Evolutionary conservation across 345 rosid species (phyloP), one percentile per base, ranked within the genome.

Genomic region (Euphorbia pulcherrima): DNA sequence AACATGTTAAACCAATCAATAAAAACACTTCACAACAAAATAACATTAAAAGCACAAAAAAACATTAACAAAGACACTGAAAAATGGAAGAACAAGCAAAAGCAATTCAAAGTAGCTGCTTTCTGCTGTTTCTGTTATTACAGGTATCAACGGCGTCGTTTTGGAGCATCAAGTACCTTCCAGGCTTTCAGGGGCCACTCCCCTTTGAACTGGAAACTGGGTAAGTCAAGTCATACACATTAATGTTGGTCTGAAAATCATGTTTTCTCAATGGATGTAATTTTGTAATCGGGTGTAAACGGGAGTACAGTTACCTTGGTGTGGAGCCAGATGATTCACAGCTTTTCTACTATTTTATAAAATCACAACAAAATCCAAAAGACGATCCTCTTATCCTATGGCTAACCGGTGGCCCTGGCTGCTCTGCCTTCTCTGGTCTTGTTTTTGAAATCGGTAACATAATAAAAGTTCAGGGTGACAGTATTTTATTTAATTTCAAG

Each of bases 361-460:
- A 68, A 58, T 74, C 77, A 46, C 40, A 68, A 20, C 33, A 59
- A 35, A 68, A 74, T 44, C 5, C 60, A 30, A n/a, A 9, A 46
- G 57, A 54, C 0, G 72, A 74, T 40, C 77, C 77, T 41, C 64
- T 74, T 23, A 8, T 74, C 63, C 68, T 74, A 6, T 68, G 77
- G 77, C 27, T 74, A 24, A 62, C 68, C 8, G 77, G 77, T 17
- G 77, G 77, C 68, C 72, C 73, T 12, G 72, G 72, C 29, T 74
- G 77, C 48, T 68, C 77, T 62, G 58, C 72, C 23, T 24, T 74
- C 4, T 17, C 69, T 30, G 72, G 48, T 27, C 64, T 74, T 10
- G 47, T 14, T 54, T 68, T 24, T 47, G 69, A 68, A 63, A 62
- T 68, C 18, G 77, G 77, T 68, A 60, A 53, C 59, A 47, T 9